Conservation (phyloP, 345 rosid species). For the Eutrema yunnanense region DNA sequence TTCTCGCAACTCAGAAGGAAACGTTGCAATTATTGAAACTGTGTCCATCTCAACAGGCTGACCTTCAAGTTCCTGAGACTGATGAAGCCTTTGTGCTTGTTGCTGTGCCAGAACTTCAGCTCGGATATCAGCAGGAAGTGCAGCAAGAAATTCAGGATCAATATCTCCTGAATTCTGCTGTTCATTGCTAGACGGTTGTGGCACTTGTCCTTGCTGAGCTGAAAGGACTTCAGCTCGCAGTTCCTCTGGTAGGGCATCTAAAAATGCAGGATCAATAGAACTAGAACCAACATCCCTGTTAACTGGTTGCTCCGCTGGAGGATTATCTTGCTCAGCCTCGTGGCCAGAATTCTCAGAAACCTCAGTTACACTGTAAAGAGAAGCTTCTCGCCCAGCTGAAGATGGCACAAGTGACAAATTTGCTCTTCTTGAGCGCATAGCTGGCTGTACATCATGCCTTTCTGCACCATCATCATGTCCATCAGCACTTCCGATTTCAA, state of each 20-base stretch:
- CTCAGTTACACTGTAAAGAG: slow-evolving; percentile 89
- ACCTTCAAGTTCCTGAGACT: slow-evolving; percentile 96
- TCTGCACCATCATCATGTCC: slow-evolving; percentile 96
- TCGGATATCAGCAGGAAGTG: slow-evolving; percentile 94
- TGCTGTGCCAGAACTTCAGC: slow-evolving; percentile 96
- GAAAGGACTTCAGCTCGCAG: slow-evolving; percentile 96
- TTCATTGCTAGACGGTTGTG: slow-evolving; percentile 65
- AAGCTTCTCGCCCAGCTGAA: slow-evolving; percentile 58
- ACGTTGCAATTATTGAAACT: slow-evolving; percentile 93
- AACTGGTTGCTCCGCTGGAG: slow-evolving; percentile 56
- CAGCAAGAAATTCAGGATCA: slow-evolving; percentile 97
- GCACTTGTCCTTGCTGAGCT: slow-evolving; percentile 79
- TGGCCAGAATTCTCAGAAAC: slow-evolving; percentile 84
- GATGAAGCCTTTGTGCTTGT: slow-evolving; percentile 85
- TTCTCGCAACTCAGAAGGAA: slow-evolving; percentile 94
- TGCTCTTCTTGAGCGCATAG: slow-evolving; percentile 57
- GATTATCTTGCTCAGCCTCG: slow-evolving; percentile 78
- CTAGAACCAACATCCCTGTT: slow-evolving; percentile 60
- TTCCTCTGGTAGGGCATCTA: slow-evolving; percentile 97
- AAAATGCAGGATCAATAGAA: slow-evolving; percentile 92
- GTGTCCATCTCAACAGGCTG: slow-evolving; percentile 99
- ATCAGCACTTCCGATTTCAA: slow-evolving; percentile 99
- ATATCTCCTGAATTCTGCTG: slow-evolving; percentile 76
- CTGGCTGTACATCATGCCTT: slow-evolving; percentile 69
- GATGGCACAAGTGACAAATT: slow-evolving; percentile 51